A percentile compares a stretch with the other conserved stretches of the same genome.
Conservation (phyloP, 345 rosid species). For the Linum tenue region DNA sequence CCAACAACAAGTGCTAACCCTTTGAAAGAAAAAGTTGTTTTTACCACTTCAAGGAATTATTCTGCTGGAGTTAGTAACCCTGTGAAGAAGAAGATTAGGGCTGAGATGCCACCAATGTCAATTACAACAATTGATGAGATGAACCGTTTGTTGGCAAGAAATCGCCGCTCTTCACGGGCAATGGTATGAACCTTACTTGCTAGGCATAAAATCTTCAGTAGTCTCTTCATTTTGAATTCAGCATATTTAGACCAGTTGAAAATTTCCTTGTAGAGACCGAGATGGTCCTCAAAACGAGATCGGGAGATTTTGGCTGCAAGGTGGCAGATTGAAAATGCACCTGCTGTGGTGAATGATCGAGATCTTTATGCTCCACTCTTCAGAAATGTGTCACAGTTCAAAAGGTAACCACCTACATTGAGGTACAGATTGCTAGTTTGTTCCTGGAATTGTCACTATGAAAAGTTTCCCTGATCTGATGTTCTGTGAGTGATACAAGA, state of each 20-base stretch:
- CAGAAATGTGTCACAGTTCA: conserved; percentile 80
- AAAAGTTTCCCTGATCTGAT: conserved; percentile 2
- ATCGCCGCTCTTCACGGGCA: conserved; percentile 57
- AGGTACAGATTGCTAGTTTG: neutral
- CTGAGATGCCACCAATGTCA: conserved; percentile 68
- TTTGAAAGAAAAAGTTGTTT: conserved; percentile 20
- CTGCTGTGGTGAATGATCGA: conserved; percentile 24
- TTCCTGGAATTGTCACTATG: neutral
- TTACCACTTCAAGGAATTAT: conserved; percentile 17
- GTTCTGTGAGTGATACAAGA: no score
- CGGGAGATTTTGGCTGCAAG: conserved; percentile 58
- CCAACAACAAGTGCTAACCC: conserved; percentile 7
- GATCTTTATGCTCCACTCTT: conserved; percentile 75
- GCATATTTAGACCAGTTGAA: conserved; percentile 7
- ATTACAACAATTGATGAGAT: conserved; percentile 60
- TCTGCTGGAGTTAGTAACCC: conserved; percentile 17
- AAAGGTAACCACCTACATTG: conserved; percentile 35
- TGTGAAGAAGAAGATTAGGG: conserved; percentile 45
- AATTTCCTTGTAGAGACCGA: conserved; percentile 56
- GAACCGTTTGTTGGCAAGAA: conserved; percentile 39
- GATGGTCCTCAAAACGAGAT: conserved; percentile 65
- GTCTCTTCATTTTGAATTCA: conserved; percentile 2
- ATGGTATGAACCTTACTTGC: conserved; percentile 35
- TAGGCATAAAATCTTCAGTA: neutral
- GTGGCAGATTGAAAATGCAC: conserved; percentile 57